Evolutionary conservation across 768 basidiomycete species (phyloP).

Genomic region (Leccinellum luteum): DNA sequence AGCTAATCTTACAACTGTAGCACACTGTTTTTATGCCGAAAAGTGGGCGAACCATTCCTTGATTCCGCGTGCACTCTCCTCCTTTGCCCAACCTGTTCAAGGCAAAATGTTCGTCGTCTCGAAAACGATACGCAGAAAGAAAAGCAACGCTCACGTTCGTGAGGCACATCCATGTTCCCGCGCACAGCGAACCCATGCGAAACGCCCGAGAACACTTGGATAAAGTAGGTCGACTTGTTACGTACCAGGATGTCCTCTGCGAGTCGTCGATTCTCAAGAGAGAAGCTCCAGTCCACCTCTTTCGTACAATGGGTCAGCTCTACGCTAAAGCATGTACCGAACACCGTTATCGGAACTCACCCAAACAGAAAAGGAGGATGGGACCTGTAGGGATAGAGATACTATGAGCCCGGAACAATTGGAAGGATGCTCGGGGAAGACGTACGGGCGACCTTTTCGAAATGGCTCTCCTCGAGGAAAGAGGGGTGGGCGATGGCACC

Average conservation of each 20-base stretch:
- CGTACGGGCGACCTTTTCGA: constrained; percentile 46
- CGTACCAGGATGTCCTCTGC: constrained; percentile 55
- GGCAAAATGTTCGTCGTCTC: too few species aligned
- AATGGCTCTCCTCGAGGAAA: constrained; percentile 50
- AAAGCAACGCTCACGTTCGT: constrained; percentile 16
- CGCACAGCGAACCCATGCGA: constrained; percentile 23
- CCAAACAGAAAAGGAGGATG: constrained; percentile 21
- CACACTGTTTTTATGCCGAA: constrained; percentile 1
- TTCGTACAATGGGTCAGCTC: background rate
- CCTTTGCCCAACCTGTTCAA: constrained; percentile 54
- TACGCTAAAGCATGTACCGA: background rate
- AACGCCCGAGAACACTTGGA: constrained; percentile 47
- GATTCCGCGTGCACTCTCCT: constrained; percentile 50
- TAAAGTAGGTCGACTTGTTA: constrained; percentile 47
- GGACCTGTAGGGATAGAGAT: constrained; percentile 5
- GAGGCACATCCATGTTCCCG: constrained; percentile 12
- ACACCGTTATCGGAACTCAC: constrained; percentile 5
- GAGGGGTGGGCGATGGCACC: constrained; percentile 55
- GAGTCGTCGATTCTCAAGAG: constrained; percentile 43
- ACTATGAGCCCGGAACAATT: background rate
- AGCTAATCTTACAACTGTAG: background rate
- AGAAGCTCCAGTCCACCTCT: constrained; percentile 54
- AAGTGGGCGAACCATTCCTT: constrained; percentile 49
- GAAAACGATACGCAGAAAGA: background rate
- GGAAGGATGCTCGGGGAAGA: background rate